phyloP scores from a whole-genome alignment of 139 green algal genomes.

The Chlamydomonas incerta region DNA sequence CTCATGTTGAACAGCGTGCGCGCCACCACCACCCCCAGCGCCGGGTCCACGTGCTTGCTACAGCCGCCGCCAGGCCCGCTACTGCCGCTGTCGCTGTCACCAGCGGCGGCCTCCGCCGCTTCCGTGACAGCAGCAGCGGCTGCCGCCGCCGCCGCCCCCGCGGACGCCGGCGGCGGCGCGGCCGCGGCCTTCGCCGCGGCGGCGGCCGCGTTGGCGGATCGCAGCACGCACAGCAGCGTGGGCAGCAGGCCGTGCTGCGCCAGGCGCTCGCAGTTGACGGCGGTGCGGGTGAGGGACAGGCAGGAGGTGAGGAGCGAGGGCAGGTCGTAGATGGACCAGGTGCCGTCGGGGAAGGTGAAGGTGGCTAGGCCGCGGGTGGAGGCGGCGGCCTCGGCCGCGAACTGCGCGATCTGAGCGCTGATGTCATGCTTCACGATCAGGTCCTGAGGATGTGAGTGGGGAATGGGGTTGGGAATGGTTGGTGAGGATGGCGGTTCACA shows the following conservation, averaged over 20 bases:
- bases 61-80: not conserved
- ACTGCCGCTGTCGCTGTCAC: not conserved
- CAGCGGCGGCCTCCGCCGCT: not conserved
- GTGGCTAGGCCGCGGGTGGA: slow-evolving; percentile 17
- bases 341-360: slow-evolving; percentile 35
- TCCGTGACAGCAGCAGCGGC: not conserved
- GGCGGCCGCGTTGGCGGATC: not conserved
- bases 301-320: slow-evolving; percentile 25
- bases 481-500: too few species aligned
- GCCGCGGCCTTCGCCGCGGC: not conserved
- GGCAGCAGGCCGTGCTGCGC: slow-evolving; percentile 36
- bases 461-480: too few species aligned
- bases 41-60: not conserved
- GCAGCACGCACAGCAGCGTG: slow-evolving; percentile 27
- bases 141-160: not conserved
- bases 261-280: slow-evolving; percentile 30
- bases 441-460: not conserved
- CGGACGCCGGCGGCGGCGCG: not conserved
- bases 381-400: not conserved
- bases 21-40: slow-evolving; percentile 21
- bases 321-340: slow-evolving; percentile 41
- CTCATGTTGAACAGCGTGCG: slow-evolving; percentile 31
- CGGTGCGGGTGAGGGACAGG: slow-evolving; percentile 28
- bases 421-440: slow-evolving; percentile 38
- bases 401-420: slow-evolving; percentile 18